phyloP scores from a whole-genome alignment of 352 stramenopile species.

The Globisporangium rhizosaccharum region DNA sequence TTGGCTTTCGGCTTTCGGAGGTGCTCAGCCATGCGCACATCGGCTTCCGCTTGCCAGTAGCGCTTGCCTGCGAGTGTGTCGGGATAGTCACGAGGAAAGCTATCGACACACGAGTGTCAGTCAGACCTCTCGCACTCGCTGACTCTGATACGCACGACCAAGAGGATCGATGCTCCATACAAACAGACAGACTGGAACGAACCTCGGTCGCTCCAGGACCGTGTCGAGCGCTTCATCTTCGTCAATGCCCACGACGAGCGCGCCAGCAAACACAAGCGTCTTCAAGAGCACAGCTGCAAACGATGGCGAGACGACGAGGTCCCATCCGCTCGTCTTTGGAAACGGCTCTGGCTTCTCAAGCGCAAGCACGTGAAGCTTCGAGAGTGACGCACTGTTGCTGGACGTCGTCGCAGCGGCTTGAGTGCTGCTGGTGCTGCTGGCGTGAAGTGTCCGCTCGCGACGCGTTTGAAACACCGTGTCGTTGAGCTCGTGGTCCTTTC shows the following conservation, averaged over 20 bases:
- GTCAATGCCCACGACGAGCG: conserved; percentile 65
- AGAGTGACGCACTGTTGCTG: neutral
- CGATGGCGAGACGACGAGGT: conserved; percentile 45
- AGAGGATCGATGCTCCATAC: neutral
- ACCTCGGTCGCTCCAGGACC: conserved; percentile 43
- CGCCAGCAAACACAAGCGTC: conserved; percentile 51
- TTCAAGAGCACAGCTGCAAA: conserved; percentile 54
- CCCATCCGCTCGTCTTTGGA: conserved; percentile 49
- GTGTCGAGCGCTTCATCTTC: conserved; percentile 61
- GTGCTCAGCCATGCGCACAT: conserved; percentile 18
- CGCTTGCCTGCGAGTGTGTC: conserved; percentile 46
- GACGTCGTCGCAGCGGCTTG: neutral
- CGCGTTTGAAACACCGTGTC: conserved; percentile 25
- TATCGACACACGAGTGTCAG: conserved; percentile 16
- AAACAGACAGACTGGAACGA: neutral
- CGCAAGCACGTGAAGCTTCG: conserved; percentile 33
- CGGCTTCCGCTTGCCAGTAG: conserved; percentile 46
- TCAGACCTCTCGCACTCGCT: neutral
- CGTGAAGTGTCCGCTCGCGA: conserved; percentile 7
- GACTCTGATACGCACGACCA: neutral
- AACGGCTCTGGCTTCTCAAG: conserved; percentile 40
- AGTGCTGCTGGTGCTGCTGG: no score
- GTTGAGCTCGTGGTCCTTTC: conserved; percentile 64
- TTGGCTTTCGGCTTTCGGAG: conserved; percentile 64
- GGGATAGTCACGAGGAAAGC: conserved; percentile 76